Evolutionary conservation across 306 rosid species (phyloP).

Genomic region (Rosa chinensis): DNA sequence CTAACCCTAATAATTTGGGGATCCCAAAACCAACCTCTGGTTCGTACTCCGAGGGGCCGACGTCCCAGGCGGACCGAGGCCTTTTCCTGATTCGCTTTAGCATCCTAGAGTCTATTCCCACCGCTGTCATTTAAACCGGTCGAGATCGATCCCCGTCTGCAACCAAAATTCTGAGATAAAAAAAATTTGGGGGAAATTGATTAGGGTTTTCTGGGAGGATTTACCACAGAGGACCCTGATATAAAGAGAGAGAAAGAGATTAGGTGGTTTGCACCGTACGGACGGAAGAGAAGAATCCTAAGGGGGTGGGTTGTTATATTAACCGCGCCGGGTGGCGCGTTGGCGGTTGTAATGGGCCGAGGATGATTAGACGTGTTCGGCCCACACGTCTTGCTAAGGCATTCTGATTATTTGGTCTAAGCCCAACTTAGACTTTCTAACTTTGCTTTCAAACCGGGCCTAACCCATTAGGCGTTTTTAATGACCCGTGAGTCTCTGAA

Average conservation of each 20-base stretch:
- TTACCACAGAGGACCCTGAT: background rate
- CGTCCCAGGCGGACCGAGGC: conserved; percentile 84
- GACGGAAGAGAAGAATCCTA: background rate
- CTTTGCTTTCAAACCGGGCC: too few species aligned
- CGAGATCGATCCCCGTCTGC: conserved; percentile 23
- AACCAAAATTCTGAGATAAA: conserved; percentile 20
- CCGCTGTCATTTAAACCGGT: conserved; percentile 29
- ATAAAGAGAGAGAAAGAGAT: too few species aligned
- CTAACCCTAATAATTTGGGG: conserved; percentile 26
- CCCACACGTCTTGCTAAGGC: background rate
- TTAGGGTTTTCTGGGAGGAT: conserved; percentile 25
- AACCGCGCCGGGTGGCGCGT: background rate
- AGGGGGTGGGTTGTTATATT: background rate
- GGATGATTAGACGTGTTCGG: background rate
- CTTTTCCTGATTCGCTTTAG: conserved; percentile 61
- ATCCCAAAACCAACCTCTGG: conserved; percentile 50
- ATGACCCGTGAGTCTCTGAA: too few species aligned
- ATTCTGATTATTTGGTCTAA: too few species aligned
- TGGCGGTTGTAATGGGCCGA: background rate
- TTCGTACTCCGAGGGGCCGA: conserved; percentile 51
- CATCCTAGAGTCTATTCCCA: conserved; percentile 43
- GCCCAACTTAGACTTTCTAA: too few species aligned
- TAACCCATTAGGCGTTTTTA: too few species aligned
- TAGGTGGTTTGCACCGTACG: too few species aligned
- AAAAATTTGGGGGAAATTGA: conserved; percentile 1